phyloP scores from a whole-genome alignment of 345 rosid species.

The Citrus inodora region DNA sequence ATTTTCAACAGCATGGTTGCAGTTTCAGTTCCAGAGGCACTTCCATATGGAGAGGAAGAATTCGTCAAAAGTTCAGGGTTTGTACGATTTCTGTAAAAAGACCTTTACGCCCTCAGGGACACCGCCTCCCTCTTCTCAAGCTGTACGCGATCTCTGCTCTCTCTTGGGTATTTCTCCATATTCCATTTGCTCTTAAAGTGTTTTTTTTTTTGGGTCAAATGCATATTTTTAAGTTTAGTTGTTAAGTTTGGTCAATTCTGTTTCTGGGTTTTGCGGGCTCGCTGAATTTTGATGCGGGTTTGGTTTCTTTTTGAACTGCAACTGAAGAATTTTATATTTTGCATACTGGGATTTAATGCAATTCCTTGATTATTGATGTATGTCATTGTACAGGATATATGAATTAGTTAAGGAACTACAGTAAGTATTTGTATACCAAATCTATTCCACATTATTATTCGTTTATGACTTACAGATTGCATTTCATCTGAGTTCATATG shows the following conservation, averaged over 20 bases:
- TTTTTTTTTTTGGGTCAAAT: not conserved
- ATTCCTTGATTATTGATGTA: not conserved
- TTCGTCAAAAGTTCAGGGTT: conserved; percentile 59
- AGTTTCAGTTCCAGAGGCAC: conserved; percentile 33
- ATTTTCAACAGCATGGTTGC: conserved; percentile 5
- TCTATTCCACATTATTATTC: not conserved
- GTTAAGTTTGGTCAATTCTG: conserved; percentile 13
- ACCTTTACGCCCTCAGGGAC: conserved; percentile 49
- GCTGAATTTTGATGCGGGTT: conserved; percentile 14
- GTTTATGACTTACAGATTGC: not conserved
- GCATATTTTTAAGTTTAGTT: not conserved
- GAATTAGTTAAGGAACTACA: not conserved
- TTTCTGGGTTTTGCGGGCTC: conserved; percentile 16
- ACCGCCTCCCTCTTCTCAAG: conserved; percentile 46
- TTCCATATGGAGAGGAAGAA: conserved; percentile 40
- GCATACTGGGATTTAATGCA: not conserved
- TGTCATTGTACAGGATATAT: not conserved
- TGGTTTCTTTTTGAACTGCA: conserved; percentile 15
- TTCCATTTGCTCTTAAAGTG: not conserved
- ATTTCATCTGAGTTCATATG: not conserved
- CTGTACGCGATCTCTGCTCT: conserved; percentile 50
- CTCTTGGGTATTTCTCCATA: conserved; percentile 55
- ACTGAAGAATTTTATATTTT: not conserved
- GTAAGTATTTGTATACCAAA: not conserved
- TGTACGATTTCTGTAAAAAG: conserved; percentile 61